phyloP scores from a whole-genome alignment of 2,329 filamentous ascomycete genomes.

The Penicillium crustosum region DNA sequence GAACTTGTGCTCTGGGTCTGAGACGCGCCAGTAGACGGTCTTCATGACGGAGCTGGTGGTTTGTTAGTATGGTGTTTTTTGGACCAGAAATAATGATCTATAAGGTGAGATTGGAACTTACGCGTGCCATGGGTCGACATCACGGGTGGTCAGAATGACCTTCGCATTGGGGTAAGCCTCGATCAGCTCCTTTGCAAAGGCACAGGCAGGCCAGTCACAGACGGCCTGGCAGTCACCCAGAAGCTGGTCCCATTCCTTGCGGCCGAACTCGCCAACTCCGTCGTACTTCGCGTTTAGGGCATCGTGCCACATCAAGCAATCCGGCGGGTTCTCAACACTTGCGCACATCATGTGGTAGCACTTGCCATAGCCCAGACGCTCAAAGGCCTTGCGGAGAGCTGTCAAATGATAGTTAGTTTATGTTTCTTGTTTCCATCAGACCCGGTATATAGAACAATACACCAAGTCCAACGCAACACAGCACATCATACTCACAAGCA shows the following conservation, averaged over 20 bases:
- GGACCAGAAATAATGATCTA: not conserved
- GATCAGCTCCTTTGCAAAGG: constrained; percentile 68
- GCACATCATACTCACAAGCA: constrained; percentile 54
- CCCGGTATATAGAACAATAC: not conserved
- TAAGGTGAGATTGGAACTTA: constrained; percentile 25
- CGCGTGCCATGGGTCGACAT: constrained; percentile 64
- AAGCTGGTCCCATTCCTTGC: constrained; percentile 68
- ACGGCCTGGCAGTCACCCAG: constrained; percentile 66
- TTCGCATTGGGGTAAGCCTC: constrained; percentile 72
- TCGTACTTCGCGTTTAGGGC: constrained; percentile 64
- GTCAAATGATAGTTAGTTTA: constrained; percentile 10
- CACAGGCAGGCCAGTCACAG: constrained; percentile 67
- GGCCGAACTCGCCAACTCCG: constrained; percentile 61
- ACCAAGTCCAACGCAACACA: not conserved
- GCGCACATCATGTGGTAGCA: constrained; percentile 74
- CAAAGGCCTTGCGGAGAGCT: constrained; percentile 66
- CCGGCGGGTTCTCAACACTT: constrained; percentile 66
- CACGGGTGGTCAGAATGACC: constrained; percentile 66
- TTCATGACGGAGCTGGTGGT: constrained; percentile 57
- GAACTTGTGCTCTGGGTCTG: constrained; percentile 59
- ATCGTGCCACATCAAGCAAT: constrained; percentile 69
- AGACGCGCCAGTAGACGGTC: constrained; percentile 67
- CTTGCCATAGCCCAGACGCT: constrained; percentile 65
- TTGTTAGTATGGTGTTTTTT: not conserved
- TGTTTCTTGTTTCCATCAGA: not conserved